Evolutionary conservation across 331 rosid species (phyloP), one percentile per base, ranked within the genome.

Genomic region (Saraca asoca): DNA sequence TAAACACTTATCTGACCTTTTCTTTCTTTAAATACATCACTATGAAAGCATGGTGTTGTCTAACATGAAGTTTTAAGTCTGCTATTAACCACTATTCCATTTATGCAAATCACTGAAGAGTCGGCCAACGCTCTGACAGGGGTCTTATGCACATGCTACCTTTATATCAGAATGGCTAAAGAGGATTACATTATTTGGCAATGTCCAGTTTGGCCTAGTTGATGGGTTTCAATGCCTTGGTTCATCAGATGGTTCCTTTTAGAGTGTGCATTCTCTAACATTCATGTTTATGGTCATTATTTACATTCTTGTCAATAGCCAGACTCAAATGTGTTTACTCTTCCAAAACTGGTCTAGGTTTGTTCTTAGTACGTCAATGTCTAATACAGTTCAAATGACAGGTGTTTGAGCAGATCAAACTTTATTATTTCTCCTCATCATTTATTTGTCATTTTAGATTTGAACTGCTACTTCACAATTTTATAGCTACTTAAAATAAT

Each of bases 401-500:
- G 3, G 2, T 24, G 31, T 3, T 24, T 24, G 31, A 24, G 2
- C 31, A 24, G 31, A 24, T 24, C 31, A 24, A 24, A 24, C 43
- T 52, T 58, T 51, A 67, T 11, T 10, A 39, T 42, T 59, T 58
- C 38, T 43, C 14, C 59, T 1, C 8, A 34, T 68, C 2, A 10
- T 10, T 20, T 35, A 61, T 51, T 49, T 71, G 62, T 58, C 44
- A 35, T n/a, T 20, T 46, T 46, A 12, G 34, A 62, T 46, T 12
- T 19, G 64, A 58, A 35, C 19, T 18, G 24, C 48, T 68, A 12
- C 42, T 62, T 62, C 61, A 49, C 39, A 31, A 19, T 24, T 66
- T 19, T 76, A 57, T 66, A 58, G 65, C 64, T 51, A 45, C 61
- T 75, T 64, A 61, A 59, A 42, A 63, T 73, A n/a, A 42, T 24